Evolutionary conservation across 257 asterid genomes (phyloP).

Genomic region (Verbascum thapsus): DNA sequence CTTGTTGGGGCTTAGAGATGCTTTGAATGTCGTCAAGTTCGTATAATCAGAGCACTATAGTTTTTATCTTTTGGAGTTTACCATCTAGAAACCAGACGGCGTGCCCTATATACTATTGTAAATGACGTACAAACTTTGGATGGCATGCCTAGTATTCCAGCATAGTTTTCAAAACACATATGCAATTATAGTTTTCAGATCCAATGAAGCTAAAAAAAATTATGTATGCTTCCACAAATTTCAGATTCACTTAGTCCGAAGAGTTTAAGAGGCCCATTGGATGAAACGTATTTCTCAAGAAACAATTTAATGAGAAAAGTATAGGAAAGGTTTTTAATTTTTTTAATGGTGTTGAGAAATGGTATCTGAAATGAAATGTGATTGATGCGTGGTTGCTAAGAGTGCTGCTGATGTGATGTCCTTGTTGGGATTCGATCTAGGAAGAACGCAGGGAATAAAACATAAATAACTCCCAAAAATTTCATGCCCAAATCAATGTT

Average conservation of each 20-base stretch:
- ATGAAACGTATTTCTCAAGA: too few relatives aligned
- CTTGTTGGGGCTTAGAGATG: slow-evolving; percentile 3
- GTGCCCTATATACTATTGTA: too few relatives aligned
- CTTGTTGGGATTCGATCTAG: too few relatives aligned
- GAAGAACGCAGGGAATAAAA: too few relatives aligned
- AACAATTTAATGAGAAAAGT: too few relatives aligned
- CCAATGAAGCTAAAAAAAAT: slow-evolving; percentile 5
- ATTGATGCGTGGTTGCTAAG: too few relatives aligned
- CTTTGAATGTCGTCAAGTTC: slow-evolving; percentile 20
- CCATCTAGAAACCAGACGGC: slow-evolving; percentile 9
- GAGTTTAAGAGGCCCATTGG: neutral
- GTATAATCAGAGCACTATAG: neutral
- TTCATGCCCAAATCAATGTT: too few relatives aligned
- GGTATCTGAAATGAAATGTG: too few relatives aligned
- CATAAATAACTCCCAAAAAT: too few relatives aligned
- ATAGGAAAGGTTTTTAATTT: too few relatives aligned
- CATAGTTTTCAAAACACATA: slow-evolving; percentile 13
- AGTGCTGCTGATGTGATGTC: too few relatives aligned
- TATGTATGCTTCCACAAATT: slow-evolving; percentile 5
- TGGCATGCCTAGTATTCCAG: slow-evolving; percentile 10
- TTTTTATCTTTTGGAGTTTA: slow-evolving; percentile 11
- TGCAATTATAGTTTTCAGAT: slow-evolving; percentile 10
- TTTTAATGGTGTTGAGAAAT: too few relatives aligned
- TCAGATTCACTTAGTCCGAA: neutral
- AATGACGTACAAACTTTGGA: neutral